A percentile compares a stretch with the other conserved stretches of the same genome.
These are phyloP conservation scores for Suhomyces chickasaworum DNA, from an alignment of 1,139 yeast species.

Conservation along the genomic window DNA sequence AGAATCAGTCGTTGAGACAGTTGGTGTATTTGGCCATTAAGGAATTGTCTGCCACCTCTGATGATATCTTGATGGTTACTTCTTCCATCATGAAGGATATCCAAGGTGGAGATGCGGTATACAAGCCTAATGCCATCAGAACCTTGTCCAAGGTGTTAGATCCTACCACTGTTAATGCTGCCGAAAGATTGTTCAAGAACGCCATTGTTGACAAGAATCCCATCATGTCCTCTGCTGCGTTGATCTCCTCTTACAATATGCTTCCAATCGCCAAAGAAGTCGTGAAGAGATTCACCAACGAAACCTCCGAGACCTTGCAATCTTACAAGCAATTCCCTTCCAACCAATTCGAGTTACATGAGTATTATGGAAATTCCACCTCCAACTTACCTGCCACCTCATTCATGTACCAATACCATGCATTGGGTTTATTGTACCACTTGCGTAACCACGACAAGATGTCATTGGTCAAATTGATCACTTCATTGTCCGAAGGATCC, in stretches of 20 bases:
- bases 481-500: constrained; percentile 66
- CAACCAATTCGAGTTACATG: constrained; percentile 55
- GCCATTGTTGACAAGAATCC: constrained; percentile 93
- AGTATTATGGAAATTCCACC: constrained; percentile 52
- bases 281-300: constrained; percentile 91
- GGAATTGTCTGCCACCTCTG: constrained; percentile 81
- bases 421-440: constrained; percentile 85
- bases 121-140: constrained; percentile 93
- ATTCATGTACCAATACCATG: constrained; percentile 91
- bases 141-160: constrained; percentile 89
- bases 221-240: constrained; percentile 86
- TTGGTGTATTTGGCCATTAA: constrained; percentile 92
- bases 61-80: constrained; percentile 95
- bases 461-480: constrained; percentile 90
- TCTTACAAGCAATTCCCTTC: constrained; percentile 70
- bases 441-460: constrained; percentile 89
- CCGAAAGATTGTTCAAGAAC: constrained; percentile 89
- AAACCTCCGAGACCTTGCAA: constrained; percentile 82
- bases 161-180: constrained; percentile 88
- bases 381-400: constrained; percentile 65
- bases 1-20: constrained; percentile 87
- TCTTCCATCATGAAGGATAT: constrained; percentile 98
- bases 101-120: constrained; percentile 81
- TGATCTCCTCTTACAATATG: constrained; percentile 86
- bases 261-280: constrained; percentile 89